Evolutionary conservation across 768 basidiomycete species (phyloP), one percentile per base, ranked within the genome.

Genomic region (Boletellus emodensis): DNA sequence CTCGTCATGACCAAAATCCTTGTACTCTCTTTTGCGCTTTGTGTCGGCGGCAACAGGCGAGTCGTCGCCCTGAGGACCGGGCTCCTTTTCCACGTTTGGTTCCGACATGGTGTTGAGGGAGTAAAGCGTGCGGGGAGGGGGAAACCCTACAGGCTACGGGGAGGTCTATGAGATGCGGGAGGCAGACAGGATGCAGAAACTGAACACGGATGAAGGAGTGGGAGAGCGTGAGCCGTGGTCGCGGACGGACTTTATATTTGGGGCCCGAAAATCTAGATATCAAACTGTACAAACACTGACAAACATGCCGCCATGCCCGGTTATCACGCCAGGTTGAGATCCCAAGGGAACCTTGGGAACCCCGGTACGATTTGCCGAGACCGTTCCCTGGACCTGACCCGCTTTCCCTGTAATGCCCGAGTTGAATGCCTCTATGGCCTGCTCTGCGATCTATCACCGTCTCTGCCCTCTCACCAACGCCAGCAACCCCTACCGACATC

Each of bases 11-110:
- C 79, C 81, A 51, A 90, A 87, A 38, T 90, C 90, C 77, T 87
- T 92, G 76, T 92, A 92, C 74, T 88, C 86, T 73, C 88, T 79
- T 75, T 89, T 87, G 66, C 71, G 84, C 71, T 76, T 73, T 55
- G 72, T 64, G 0, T 62, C 59, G 28, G 62, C 64, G 18, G 47
- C 42, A 9, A 59, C 46, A 13, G 74, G 71, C 38, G 75, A 71
- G 41, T 78, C 74, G 46, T 78, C 74, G 63, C 76, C 74, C 63
- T 73, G 69, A 17, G 82, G 78, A 56, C 81, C 83, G 36, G 83
- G 81, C 75, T 80, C 84, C 77, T 86, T 85, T 74, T 81, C 80
- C 59, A 74, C 72, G 67, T 67, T 75, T 53, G 78, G 64, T 43
- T 68, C 68, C 51, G 67, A 61, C 67, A 70, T 68, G 51, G 48